Percentiles rank a stretch among this genome's conserved stretches.
phyloP scores from a whole-genome alignment of 306 rosid genomes.

The Dicorynia guianensis region DNA sequence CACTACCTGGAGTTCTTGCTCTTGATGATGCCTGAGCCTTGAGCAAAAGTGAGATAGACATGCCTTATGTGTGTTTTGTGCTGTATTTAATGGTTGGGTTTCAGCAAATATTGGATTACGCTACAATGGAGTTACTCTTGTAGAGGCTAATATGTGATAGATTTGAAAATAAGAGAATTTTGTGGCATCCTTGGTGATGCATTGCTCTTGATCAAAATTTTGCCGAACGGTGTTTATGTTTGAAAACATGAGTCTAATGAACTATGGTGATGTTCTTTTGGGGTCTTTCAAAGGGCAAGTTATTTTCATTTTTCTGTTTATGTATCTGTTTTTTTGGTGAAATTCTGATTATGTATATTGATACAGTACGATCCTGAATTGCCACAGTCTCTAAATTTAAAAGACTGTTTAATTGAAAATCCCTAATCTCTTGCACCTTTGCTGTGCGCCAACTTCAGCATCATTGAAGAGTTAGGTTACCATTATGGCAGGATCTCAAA shows the following conservation, averaged over 20 bases:
- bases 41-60: conserved; percentile 28
- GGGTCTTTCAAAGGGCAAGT: too few relatives aligned
- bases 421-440: too few relatives aligned
- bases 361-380: too few relatives aligned
- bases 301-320: too few relatives aligned
- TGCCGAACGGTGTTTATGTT: neutral
- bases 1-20: conserved; percentile 80
- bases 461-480: too few relatives aligned
- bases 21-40: conserved; percentile 70
- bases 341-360: too few relatives aligned
- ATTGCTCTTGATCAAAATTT: neutral
- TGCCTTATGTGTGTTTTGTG: conserved; percentile 18
- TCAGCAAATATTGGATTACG: conserved; percentile 20
- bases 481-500: too few relatives aligned
- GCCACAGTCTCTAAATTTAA: too few relatives aligned
- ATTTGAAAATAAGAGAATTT: conserved; percentile 36
- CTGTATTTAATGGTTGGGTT: conserved; percentile 37
- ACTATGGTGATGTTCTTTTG: neutral
- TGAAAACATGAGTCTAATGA: neutral
- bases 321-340: too few relatives aligned
- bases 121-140: conserved; percentile 31
- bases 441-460: too few relatives aligned
- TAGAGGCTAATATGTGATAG: conserved; percentile 49
- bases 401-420: too few relatives aligned
- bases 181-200: neutral